These are phyloP conservation scores for Secale cereale DNA, from an alignment of 176 grass and related monocot genomes.

Conservation along the genomic window DNA sequence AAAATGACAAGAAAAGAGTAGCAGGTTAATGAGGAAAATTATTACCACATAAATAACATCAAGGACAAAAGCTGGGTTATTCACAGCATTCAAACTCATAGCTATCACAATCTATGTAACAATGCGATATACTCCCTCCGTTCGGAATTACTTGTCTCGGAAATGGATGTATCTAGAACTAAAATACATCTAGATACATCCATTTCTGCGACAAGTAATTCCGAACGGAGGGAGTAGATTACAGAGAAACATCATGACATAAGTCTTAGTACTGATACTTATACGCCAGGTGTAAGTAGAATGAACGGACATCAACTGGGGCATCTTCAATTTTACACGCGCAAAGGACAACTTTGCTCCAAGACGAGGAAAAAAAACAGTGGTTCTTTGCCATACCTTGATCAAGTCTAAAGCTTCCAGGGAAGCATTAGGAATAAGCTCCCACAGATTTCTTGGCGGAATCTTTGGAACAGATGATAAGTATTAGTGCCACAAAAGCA, in stretches of 20 bases:
- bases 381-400: conserved; percentile 43
- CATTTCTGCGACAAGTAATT: too few species aligned
- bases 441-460: conserved; percentile 58
- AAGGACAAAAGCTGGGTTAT: neutral
- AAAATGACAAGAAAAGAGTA: conserved; percentile 11
- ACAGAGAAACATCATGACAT: neutral
- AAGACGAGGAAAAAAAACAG: neutral
- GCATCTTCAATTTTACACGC: neutral
- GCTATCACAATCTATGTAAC: neutral
- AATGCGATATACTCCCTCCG: neutral
- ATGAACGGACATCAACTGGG: neutral
- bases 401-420: conserved; percentile 87
- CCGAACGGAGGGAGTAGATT: too few species aligned
- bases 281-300: neutral
- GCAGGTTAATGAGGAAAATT: conserved; percentile 11
- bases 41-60: neutral
- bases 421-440: conserved; percentile 81
- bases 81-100: neutral
- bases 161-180: too few species aligned
- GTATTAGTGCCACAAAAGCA: conserved; percentile 8
- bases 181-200: too few species aligned
- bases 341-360: neutral
- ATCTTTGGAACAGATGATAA: conserved; percentile 40
- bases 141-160: too few species aligned
- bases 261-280: neutral